phyloP scores from a whole-genome alignment of 371 early-diverging fungal species.

The Syncephalastrum sp. region DNA sequence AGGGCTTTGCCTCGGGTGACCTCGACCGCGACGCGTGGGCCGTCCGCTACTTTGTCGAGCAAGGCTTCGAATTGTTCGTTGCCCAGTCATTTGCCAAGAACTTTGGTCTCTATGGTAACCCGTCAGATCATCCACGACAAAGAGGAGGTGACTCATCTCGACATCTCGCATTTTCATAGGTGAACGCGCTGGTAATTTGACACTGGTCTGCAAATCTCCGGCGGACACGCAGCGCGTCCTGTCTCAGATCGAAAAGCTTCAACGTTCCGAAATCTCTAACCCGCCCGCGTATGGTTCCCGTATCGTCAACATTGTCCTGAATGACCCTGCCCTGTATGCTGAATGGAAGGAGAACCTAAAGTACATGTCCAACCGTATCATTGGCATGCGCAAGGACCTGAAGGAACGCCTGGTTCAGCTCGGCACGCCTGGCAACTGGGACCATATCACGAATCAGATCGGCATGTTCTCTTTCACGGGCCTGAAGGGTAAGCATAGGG shows the following conservation, averaged over 20 bases:
- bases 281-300: conserved; percentile 90
- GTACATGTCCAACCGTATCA: conserved; percentile 89
- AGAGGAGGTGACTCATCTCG: too few species aligned
- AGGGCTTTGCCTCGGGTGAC: conserved; percentile 95
- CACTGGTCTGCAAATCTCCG: conserved; percentile 63
- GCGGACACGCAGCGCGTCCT: conserved; percentile 57
- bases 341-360: conserved; percentile 85
- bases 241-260: conserved; percentile 83
- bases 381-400: conserved; percentile 77
- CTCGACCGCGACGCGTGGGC: conserved; percentile 90
- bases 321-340: conserved; percentile 69
- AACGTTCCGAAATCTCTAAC: conserved; percentile 85
- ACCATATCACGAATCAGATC: conserved; percentile 92
- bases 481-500: conserved; percentile 47
- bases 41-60: conserved; percentile 87
- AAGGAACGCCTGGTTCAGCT: conserved; percentile 62
- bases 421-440: conserved; percentile 91
- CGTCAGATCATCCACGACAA: background rate
- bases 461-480: conserved; percentile 98
- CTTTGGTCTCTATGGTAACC: conserved; percentile 90
- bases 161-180: conserved; percentile 36
- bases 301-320: conserved; percentile 83
- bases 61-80: conserved; percentile 87
- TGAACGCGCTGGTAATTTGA: conserved; percentile 88
- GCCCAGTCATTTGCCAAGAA: conserved; percentile 96